These are phyloP conservation scores for Globisporangium ultimum DNA, from an alignment of 352 stramenopile genomes.

Conservation along the genomic window DNA sequence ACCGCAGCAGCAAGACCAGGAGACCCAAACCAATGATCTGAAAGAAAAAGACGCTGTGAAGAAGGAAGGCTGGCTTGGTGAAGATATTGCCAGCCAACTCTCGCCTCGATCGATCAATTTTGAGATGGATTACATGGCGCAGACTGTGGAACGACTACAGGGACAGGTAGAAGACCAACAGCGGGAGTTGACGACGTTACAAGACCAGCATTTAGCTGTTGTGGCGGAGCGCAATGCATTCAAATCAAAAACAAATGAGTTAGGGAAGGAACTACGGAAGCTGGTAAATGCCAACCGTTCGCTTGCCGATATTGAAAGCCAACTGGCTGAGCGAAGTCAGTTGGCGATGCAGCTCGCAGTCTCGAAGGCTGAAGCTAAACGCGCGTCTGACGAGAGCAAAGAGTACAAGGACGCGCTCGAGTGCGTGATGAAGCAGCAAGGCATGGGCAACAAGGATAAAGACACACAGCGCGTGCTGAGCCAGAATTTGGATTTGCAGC, in stretches of 20 bases:
- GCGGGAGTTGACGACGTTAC: conserved; percentile 19
- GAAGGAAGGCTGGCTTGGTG: conserved; percentile 3
- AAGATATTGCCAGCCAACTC: conserved; percentile 26
- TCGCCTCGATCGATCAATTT: conserved; percentile 25
- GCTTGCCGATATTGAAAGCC: conserved; percentile 45
- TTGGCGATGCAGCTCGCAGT: conserved; percentile 50
- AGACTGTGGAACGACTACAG: conserved; percentile 37
- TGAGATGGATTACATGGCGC: conserved; percentile 18
- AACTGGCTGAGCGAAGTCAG: conserved; percentile 59
- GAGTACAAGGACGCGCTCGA: conserved; percentile 63
- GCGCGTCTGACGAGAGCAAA: conserved; percentile 44
- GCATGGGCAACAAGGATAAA: conserved; percentile 67
- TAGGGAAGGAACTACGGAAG: conserved; percentile 59
- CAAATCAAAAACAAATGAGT: conserved; percentile 38
- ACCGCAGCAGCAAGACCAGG: conserved; percentile 22
- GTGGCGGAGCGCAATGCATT: conserved; percentile 63
- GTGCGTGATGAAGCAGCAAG: conserved; percentile 34
- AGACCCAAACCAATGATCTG: conserved; percentile 48
- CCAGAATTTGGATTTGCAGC: conserved; percentile 68
- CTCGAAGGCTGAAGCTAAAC: conserved; percentile 51
- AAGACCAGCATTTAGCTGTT: conserved; percentile 33
- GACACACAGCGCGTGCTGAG: conserved; percentile 50
- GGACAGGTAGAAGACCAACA: conserved; percentile 32
- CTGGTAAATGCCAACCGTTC: conserved; percentile 46
- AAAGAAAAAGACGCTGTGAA: conserved; percentile 8